A percentile compares a stretch with the other conserved stretches of the same genome.
Evolutionary conservation across 306 rosid genomes (phyloP).

Genomic region (Gynostemma pentaphyllum): DNA sequence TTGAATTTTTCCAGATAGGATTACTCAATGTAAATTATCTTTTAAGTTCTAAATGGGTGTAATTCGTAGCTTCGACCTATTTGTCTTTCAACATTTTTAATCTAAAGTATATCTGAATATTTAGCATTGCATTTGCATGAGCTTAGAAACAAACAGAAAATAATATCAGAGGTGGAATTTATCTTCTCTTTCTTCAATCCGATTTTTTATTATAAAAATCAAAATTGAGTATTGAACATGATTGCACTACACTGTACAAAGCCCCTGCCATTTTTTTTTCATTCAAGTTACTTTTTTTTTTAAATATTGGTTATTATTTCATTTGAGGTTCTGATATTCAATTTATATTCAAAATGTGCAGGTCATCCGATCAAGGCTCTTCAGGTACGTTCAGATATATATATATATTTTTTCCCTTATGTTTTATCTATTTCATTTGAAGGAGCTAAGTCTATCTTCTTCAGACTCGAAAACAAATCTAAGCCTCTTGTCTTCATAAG

Average conservation of each 20-base stretch:
- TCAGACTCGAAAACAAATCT: not conserved
- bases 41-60: not conserved
- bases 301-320: not conserved
- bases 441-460: not conserved
- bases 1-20: not conserved
- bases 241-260: too few relatives aligned
- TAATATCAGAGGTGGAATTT: not conserved
- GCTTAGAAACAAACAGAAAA: not conserved
- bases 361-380: slow-evolving; percentile 68
- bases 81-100: not conserved
- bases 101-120: too few relatives aligned
- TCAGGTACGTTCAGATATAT: slow-evolving; percentile 48
- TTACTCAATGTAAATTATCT: not conserved
- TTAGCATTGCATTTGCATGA: not conserved
- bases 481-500: not conserved
- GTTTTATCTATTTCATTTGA: not conserved
- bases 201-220: not conserved
- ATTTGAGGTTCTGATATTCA: not conserved
- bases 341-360: slow-evolving; percentile 19
- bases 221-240: not conserved
- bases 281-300: too few relatives aligned
- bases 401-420: not conserved
- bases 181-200: not conserved
- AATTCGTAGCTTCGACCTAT: not conserved
- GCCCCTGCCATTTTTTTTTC: not conserved